phyloP scores from a whole-genome alignment of 2,329 filamentous ascomycete species.

The Monosporascus sp. region DNA sequence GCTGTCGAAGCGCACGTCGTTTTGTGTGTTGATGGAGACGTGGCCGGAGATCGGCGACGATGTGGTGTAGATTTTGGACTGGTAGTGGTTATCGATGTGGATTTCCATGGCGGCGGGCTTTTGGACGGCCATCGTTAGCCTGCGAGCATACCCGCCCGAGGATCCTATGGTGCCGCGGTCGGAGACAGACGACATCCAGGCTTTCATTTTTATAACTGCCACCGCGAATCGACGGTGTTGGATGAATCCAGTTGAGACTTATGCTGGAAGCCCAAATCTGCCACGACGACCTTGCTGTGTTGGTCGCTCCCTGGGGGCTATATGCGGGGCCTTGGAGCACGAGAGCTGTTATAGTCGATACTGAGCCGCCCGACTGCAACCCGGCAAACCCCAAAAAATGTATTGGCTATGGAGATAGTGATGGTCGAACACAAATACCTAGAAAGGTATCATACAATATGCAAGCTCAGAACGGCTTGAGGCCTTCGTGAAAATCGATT shows the following conservation, averaged over 20 bases:
- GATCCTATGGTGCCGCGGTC: slow-evolving; percentile 7
- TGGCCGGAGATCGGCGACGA: slow-evolving; percentile 45
- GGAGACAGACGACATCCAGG: slow-evolving; percentile 9
- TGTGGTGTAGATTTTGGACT: slow-evolving; percentile 50
- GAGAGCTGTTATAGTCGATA: not conserved
- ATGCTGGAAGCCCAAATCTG: not conserved
- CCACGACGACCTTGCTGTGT: not conserved
- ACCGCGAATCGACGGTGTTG: too few species aligned
- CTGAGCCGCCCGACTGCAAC: not conserved
- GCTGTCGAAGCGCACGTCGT: slow-evolving; percentile 43
- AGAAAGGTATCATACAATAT: not conserved
- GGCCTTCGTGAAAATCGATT: not conserved
- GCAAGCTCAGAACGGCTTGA: not conserved
- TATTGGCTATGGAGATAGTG: not conserved
- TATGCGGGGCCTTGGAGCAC: not conserved
- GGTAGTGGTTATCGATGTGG: slow-evolving; percentile 47
- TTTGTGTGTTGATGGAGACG: slow-evolving; percentile 38
- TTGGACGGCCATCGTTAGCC: slow-evolving; percentile 8
- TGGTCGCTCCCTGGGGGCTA: not conserved
- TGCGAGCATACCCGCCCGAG: slow-evolving; percentile 12
- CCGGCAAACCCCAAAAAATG: not conserved
- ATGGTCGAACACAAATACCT: not conserved
- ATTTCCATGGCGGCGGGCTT: slow-evolving; percentile 40
- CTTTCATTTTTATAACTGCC: not conserved
- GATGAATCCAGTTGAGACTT: too few species aligned